Evolutionary conservation across 768 basidiomycete species (phyloP).

Genomic region (Amanita pseudoporphyria): DNA sequence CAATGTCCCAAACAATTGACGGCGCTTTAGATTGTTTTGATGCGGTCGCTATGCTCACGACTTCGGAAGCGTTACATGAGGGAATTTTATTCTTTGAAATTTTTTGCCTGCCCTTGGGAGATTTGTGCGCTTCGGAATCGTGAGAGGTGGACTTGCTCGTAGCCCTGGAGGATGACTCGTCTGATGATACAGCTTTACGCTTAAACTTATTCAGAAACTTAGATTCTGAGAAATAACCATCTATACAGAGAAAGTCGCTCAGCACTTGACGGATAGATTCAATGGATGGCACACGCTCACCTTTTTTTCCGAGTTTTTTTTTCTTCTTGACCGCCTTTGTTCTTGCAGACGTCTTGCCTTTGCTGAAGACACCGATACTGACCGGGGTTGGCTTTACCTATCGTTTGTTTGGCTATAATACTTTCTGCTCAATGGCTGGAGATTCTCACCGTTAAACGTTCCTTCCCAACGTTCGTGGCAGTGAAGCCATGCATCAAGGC

Average conservation of each 20-base stretch:
- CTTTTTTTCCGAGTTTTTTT: slow-evolving; percentile 17
- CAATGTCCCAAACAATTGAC: slow-evolving; percentile 25
- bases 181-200: neutral
- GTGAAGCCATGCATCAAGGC: slow-evolving; percentile 63
- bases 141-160: neutral
- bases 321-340: slow-evolving; percentile 18
- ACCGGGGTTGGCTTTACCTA: slow-evolving; percentile 36
- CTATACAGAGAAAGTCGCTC: neutral
- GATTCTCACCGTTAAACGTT: slow-evolving; percentile 47
- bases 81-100: neutral
- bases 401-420: no score
- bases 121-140: neutral
- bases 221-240: slow-evolving; percentile 34
- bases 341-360: slow-evolving; percentile 51
- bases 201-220: slow-evolving; percentile 29
- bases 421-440: no score
- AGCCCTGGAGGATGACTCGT: neutral
- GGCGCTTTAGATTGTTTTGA: neutral
- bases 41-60: neutral
- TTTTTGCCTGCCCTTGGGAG: neutral
- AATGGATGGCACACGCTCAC: slow-evolving; percentile 5
- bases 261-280: neutral
- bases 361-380: slow-evolving; percentile 51
- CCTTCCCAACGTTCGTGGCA: slow-evolving; percentile 51
- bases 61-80: neutral